A percentile compares a stretch with the other conserved stretches of the same genome.
phyloP scores from a whole-genome alignment of 208 protist genomes.

The Kentomonas sorsogonicus region DNA sequence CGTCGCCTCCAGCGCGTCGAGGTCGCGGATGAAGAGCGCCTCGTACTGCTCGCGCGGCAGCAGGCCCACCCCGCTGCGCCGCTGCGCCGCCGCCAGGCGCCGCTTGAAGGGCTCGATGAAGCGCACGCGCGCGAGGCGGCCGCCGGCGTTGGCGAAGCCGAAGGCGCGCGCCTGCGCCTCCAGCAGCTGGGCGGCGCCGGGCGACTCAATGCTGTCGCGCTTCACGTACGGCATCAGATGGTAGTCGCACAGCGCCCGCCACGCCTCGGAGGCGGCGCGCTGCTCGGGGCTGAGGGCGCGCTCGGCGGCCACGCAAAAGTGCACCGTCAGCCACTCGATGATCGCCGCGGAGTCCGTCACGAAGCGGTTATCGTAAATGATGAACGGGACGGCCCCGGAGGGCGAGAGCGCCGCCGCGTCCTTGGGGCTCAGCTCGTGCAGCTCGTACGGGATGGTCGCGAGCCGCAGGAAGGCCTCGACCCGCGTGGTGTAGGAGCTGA shows the following conservation, averaged over 20 bases:
- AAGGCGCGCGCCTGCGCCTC: conserved; percentile 27
- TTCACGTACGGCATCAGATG: conserved; percentile 32
- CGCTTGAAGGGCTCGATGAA: too few species aligned
- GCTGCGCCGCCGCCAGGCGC: conserved; percentile 14
- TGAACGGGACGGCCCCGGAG: conserved; percentile 35
- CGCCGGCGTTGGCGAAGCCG: conserved; percentile 21
- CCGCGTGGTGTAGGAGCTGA: conserved; percentile 17
- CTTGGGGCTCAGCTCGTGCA: conserved; percentile 21
- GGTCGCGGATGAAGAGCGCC: conserved; percentile 32
- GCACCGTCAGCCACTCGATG: conserved; percentile 29
- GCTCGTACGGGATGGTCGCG: conserved; percentile 46
- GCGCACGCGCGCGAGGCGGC: conserved; percentile 18
- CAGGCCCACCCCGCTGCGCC: conserved; percentile 27
- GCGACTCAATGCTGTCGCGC: conserved; percentile 28
- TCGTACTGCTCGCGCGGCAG: conserved; percentile 49
- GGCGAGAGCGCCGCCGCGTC: conserved; percentile 27
- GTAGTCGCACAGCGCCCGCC: conserved; percentile 37
- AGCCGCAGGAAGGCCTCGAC: conserved; percentile 57
- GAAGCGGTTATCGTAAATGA: conserved; percentile 29
- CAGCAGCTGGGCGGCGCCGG: conserved; percentile 22
- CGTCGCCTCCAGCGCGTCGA: conserved; percentile 39
- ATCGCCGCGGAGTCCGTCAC: conserved; percentile 27
- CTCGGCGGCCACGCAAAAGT: conserved; percentile 41
- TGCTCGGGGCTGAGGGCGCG: conserved; percentile 26
- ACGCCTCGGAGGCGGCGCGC: conserved; percentile 28